phyloP scores from a whole-genome alignment of 2,329 filamentous ascomycete genomes.

The Diaporthe batatas region DNA sequence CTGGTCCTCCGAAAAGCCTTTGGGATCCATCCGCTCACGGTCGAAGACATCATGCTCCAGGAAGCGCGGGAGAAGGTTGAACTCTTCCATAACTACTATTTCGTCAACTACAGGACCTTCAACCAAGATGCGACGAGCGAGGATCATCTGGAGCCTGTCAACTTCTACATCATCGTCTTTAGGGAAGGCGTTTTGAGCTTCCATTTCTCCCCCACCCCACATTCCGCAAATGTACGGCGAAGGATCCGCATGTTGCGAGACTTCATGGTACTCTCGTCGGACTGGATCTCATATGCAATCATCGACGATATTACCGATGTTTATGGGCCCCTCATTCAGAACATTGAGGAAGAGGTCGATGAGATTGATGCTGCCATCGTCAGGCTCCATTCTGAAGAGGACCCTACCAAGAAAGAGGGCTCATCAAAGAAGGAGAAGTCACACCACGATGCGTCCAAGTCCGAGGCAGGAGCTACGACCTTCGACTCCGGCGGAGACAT shows the following conservation, averaged over 20 bases:
- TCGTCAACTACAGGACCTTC: constrained; percentile 98
- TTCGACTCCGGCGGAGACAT: constrained; percentile 78
- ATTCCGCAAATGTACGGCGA: constrained; percentile 94
- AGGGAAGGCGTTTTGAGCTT: constrained; percentile 95
- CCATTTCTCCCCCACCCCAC: constrained; percentile 96
- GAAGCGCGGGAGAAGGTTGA: constrained; percentile 98
- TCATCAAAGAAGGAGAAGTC: constrained; percentile 50
- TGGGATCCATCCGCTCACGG: constrained; percentile 93
- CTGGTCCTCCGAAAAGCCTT: constrained; percentile 92
- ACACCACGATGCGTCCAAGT: constrained; percentile 54
- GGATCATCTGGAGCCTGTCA: constrained; percentile 93
- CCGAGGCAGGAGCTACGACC: constrained; percentile 54
- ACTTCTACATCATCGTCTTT: constrained; percentile 98
- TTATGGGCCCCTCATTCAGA: constrained; percentile 91
- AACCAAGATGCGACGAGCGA: constrained; percentile 93
- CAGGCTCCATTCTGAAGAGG: constrained; percentile 76
- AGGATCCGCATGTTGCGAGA: constrained; percentile 94
- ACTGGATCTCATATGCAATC: constrained; percentile 98
- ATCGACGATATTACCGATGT: constrained; percentile 99
- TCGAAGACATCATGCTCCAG: constrained; percentile 97
- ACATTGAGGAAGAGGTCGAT: constrained; percentile 95
- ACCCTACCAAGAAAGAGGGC: constrained; percentile 56
- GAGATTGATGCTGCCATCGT: constrained; percentile 95
- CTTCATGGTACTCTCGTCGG: constrained; percentile 90
- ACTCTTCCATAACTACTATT: constrained; percentile 97